Percentiles rank a stretch among this genome's conserved stretches.
Conservation (phyloP, 202 grass and related monocot species). For the Panicum virgatum region DNA sequence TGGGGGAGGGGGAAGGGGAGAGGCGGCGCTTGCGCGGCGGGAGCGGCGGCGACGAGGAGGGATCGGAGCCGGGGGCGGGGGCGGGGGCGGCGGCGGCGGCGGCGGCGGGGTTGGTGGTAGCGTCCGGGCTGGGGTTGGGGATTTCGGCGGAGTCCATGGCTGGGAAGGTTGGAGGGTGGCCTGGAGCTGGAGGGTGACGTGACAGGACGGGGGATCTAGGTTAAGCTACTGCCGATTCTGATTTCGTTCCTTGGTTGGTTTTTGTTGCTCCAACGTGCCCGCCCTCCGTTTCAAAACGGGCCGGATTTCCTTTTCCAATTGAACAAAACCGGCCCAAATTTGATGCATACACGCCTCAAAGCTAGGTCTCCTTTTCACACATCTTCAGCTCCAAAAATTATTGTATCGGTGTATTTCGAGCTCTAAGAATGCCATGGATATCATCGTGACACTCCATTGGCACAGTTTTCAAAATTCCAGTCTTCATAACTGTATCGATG, state of each 20-base stretch:
- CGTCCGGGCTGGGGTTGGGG: conserved; percentile 34
- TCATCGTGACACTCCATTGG: too few species aligned
- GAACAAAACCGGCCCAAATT: background rate
- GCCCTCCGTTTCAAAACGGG: background rate
- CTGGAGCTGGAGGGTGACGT: background rate
- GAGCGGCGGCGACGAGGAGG: conserved; percentile 52
- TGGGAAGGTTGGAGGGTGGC: background rate
- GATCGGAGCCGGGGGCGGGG: conserved; percentile 1
- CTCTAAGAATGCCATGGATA: too few species aligned
- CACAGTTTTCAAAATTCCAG: too few species aligned
- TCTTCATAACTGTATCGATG: too few species aligned
- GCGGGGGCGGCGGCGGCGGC: background rate
- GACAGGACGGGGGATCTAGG: conserved; percentile 31
- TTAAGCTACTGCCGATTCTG: background rate
- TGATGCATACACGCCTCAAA: background rate
- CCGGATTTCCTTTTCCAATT: background rate
- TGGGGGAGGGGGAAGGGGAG: conserved; percentile 38
- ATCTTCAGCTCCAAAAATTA: background rate
- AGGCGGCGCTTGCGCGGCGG: conserved; percentile 57
- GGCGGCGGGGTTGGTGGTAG: background rate
- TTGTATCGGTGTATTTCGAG: background rate
- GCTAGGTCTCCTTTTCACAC: background rate
- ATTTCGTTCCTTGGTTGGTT: background rate
- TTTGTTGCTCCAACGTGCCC: background rate
- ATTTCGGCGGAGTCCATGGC: conserved; percentile 51